Base-by-base conservation (phyloP, 352 stramenopile genomes). In the Globisporangium sylvaticum region DNA sequence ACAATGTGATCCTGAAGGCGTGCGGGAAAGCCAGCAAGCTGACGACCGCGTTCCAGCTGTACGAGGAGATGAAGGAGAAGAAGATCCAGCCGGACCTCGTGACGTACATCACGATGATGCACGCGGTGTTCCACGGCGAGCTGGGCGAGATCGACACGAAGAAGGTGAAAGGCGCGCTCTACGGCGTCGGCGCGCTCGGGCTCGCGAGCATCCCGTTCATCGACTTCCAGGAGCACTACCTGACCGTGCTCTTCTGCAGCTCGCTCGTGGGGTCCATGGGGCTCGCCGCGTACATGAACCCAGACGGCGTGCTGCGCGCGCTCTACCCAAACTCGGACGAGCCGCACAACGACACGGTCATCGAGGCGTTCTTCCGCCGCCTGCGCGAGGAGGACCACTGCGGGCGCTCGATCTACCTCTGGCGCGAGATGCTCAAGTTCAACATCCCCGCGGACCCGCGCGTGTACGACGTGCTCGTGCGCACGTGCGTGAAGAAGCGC, bases 81-180 rank as follows among this genome's bases (percentile, higher is more conserved):
- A 78, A 83, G 63, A 90, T 94, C 69, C 46, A 74, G 54, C 85
- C 88, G 1, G 84, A 92, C 39, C 74, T 88, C 3, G 77, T 90
- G 39, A 95, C 88, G 32, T 93, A 92, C 72, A 90, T 91, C 66
- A 94, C 85, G 39, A 92, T 94, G 84, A 90, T 95, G 85, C 88
- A 94, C 69, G 88, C 84, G 1, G 88, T 95, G 31, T 95, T 88
- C 68, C 86, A 94, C 64, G 88, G 85, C 34, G 84, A 94, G 46
- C 70, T 92, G 37, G 79, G 82, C 9, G 56, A 67, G n/a, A 72
- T 95, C 27, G 78, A 95, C 56, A 77, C 80, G 20, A 79, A 77
- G 57, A 89, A 86, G 44, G 84, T 92, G 46, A 91, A 94, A 70
- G 71, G 66, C 1, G 79, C 76, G 12, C 75, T 94, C n/a, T 69